Base-by-base conservation (phyloP, 2,329 filamentous ascomycete genomes). In the Ophiostoma sp. region DNA sequence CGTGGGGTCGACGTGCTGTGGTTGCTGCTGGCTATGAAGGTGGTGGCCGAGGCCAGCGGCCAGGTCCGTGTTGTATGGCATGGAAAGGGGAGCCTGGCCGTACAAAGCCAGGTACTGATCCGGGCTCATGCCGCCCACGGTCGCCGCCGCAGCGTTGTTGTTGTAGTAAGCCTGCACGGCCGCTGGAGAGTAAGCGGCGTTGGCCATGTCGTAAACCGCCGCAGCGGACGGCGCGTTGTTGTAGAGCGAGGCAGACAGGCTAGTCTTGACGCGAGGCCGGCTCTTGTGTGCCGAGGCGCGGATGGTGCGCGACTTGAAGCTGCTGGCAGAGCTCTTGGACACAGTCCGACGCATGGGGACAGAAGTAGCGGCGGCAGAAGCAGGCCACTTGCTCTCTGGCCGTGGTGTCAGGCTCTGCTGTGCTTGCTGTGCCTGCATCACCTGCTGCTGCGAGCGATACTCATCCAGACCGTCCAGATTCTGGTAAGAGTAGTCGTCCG, bases 401-500 rank as follows among this genome's bases (percentile, higher is more conserved):
- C 36, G 57, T 8, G 61, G 61, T 33, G n/a, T 52, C 22, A 63
- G 70, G 39, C 28, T 48, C 42, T 73, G 64, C 15, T 66, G 70
- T 33, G 28, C 11, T 64, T 52, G 71, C 19, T 66, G 70, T 33
- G 28, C 17, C 69, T 52, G 71, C 19, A 69, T 52, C 31, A 55
- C 63, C 75, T 84, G 80, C 61, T 59, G 52, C 50, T 72, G 70
- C 31, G 52, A 57, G 75, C 83, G 80, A 74, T 85, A 83, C 80
- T 87, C 86, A 78, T 83, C 78, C 77, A 81, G 78, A 75, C 57
- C 31, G 36, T 87, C 84, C 80, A 86, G 87, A 79, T 84, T 85
- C 79, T 85, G 85, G 76, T 88, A 87, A 78, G 85, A 80, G 81
- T 83, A 87, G 73, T 88, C 87, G 82, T 88, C 87, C 78, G 83